A percentile compares a stretch with the other conserved stretches of the same genome.
Conservation (phyloP, 2,329 filamentous ascomycete species). For the Paecilomyces niveus region DNA sequence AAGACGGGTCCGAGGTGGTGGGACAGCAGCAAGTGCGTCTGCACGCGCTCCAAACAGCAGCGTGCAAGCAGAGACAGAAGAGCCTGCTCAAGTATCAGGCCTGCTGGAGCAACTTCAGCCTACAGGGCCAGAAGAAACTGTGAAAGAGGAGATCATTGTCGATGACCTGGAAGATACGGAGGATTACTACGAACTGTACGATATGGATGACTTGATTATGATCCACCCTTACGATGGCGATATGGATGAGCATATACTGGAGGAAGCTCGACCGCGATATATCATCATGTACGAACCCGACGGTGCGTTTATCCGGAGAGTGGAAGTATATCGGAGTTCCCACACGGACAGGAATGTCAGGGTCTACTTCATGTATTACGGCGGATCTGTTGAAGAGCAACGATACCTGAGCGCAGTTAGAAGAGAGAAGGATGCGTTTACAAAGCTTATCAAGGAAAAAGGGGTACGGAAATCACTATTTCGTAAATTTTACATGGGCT, state of each 20-base stretch:
- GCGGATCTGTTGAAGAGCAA: constrained; percentile 90
- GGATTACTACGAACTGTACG: constrained; percentile 82
- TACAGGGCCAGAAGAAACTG: constrained; percentile 66
- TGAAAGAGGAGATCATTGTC: constrained; percentile 60
- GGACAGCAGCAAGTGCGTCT: constrained; percentile 49
- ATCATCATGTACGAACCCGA: constrained; percentile 99
- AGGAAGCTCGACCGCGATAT: constrained; percentile 87
- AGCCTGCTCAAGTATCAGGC: constrained; percentile 70
- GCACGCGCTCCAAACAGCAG: constrained; percentile 66
- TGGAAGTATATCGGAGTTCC: constrained; percentile 93
- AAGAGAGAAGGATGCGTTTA: constrained; percentile 95
- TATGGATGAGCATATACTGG: constrained; percentile 90
- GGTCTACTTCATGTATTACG: constrained; percentile 96
- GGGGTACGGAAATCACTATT: constrained; percentile 44
- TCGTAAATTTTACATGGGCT: constrained; percentile 4
- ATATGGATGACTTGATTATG: constrained; percentile 81
- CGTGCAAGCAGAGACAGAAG: constrained; percentile 67
- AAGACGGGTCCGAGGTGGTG: constrained; percentile 74
- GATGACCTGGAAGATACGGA: constrained; percentile 90
- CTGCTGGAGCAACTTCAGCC: constrained; percentile 76
- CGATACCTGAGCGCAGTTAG: constrained; percentile 81
- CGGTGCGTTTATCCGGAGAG: constrained; percentile 82
- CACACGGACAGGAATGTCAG: constrained; percentile 83
- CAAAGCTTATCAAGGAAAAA: constrained; percentile 87
- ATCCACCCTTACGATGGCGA: constrained; percentile 93